A percentile compares a stretch with the other conserved stretches of the same genome.
Evolutionary conservation across 2,329 filamentous ascomycete genomes (phyloP).

Genomic region (Colletotrichum lindemuthianum): DNA sequence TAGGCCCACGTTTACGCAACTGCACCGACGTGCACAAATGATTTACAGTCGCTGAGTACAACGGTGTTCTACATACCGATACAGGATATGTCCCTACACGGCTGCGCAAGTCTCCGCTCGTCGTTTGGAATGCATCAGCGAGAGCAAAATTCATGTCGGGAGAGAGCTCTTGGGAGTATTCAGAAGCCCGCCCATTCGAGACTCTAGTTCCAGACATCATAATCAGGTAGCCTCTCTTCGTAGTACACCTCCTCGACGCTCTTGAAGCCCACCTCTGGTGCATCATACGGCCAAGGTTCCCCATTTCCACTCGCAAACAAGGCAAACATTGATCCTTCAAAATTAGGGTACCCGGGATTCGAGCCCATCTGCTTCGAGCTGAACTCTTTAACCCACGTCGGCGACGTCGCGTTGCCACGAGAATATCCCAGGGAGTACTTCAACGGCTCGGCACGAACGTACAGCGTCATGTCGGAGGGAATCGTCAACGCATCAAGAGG

Average conservation of each 20-base stretch:
- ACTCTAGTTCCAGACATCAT: constrained; percentile 19
- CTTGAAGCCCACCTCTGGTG: constrained; percentile 38
- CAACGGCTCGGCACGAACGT: constrained; percentile 39
- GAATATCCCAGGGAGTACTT: constrained; percentile 40
- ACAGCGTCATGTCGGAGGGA: constrained; percentile 29
- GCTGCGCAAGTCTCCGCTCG: too few species aligned
- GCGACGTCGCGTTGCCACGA: constrained; percentile 7
- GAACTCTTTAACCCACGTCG: constrained; percentile 37
- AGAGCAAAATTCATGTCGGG: too few species aligned
- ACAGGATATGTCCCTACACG: too few species aligned
- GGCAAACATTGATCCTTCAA: constrained; percentile 40
- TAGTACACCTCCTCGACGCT: constrained; percentile 38
- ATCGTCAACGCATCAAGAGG: constrained; percentile 28
- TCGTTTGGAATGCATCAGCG: too few species aligned
- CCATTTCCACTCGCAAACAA: constrained; percentile 39
- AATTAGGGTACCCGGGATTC: constrained; percentile 34
- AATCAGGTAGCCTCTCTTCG: constrained; percentile 35
- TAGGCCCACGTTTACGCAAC: too few species aligned
- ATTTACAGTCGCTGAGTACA: too few species aligned
- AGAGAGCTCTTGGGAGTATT: too few species aligned
- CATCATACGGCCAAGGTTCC: constrained; percentile 39
- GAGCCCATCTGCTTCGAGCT: constrained; percentile 26
- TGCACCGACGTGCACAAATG: too few species aligned
- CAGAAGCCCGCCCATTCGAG: too few species aligned
- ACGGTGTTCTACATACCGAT: too few species aligned